Evolutionary conservation across 73 alveolate species (phyloP), one percentile per base, ranked within the genome.

Genomic region (Vitrella brassicaformis): DNA sequence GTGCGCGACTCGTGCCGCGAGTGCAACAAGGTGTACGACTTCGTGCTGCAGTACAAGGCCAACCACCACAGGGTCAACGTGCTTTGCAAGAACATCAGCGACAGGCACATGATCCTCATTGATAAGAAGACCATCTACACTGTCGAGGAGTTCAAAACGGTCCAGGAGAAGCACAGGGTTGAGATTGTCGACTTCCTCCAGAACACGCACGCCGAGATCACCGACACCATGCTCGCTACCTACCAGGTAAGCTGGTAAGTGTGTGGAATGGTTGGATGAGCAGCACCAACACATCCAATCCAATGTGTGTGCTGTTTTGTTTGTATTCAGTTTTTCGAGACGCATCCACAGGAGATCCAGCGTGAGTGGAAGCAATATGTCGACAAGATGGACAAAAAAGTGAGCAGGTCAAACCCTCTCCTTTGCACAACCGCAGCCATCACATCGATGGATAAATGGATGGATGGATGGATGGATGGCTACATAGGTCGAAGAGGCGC

Each of bases 401-500:
- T 39, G 22, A 39, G 56, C n/a, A n/a, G n/a, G n/a, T n/a, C n/a
- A n/a, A n/a, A n/a, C n/a, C n/a, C n/a, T n/a, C n/a, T n/a, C n/a
- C n/a, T n/a, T n/a, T n/a, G n/a, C n/a, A n/a, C n/a, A n/a, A n/a
- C n/a, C n/a, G n/a, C n/a, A n/a, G n/a, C n/a, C n/a, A n/a, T n/a
- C n/a, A n/a, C n/a, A n/a, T n/a, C n/a, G n/a, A n/a, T n/a, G n/a
- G n/a, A n/a, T n/a, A n/a, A n/a, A n/a, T n/a, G n/a, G n/a, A n/a
- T n/a, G n/a, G n/a, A n/a, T n/a, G n/a, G n/a, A n/a, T n/a, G n/a
- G n/a, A n/a, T 39, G 56, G 14, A 39, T 39, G 56, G 22, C 56
- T 39, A 14, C 56, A n/a, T n/a, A 39, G 56, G 4, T 94, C 27
- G 92, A 90, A 78, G 97, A 89, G 83, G 77, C 95, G 0, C 85